phyloP scores from a whole-genome alignment of 106 monocot species.

The Dendrobium officinale region DNA sequence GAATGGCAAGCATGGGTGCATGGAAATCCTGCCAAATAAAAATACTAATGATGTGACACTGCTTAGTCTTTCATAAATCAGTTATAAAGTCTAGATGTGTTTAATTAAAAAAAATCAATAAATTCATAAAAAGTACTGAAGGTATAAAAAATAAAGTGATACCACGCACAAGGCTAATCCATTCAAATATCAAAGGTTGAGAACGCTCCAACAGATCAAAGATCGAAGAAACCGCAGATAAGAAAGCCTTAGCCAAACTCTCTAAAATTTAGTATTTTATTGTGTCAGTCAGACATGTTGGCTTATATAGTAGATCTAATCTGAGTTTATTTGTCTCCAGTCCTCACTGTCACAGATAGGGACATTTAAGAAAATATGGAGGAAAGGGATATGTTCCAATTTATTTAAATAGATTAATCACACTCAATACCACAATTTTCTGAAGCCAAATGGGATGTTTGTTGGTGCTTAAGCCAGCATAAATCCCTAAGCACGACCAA shows the following conservation, averaged over 20 bases:
- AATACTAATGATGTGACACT: not conserved
- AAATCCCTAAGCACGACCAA: too few species aligned
- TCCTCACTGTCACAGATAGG: not conserved
- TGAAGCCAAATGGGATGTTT: too few species aligned
- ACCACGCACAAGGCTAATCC: not conserved
- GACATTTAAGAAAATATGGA: too few species aligned
- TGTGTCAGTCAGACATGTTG: not conserved
- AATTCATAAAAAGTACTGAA: not conserved
- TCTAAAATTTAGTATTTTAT: not conserved
- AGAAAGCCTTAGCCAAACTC: not conserved
- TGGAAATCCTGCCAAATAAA: slow-evolving; percentile 59
- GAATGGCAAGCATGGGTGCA: slow-evolving; percentile 57
- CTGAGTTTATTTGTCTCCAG: not conserved
- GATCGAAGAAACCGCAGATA: not conserved
- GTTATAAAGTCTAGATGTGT: not conserved
- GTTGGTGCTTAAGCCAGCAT: too few species aligned
- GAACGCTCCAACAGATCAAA: not conserved
- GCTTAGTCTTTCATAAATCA: not conserved
- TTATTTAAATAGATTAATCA: too few species aligned
- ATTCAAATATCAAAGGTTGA: not conserved
- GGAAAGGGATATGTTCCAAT: too few species aligned
- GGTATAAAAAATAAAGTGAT: not conserved
- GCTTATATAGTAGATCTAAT: not conserved
- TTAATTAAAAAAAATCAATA: not conserved
- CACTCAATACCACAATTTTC: too few species aligned